These are phyloP conservation scores for Ricinus communis DNA, from an alignment of 345 rosid genomes.

Conservation along the genomic window DNA sequence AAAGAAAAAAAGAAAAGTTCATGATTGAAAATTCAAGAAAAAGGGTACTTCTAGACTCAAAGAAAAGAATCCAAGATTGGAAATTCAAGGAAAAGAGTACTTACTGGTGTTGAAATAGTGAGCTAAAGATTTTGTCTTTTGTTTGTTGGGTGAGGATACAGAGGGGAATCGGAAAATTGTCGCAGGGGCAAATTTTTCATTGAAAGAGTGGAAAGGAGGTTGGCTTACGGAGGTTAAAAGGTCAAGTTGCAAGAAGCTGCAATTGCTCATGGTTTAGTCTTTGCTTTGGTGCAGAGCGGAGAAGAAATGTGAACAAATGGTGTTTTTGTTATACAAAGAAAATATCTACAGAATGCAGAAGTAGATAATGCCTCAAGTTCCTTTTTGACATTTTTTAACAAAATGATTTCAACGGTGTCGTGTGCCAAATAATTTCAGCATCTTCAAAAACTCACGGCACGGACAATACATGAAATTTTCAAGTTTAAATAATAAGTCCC, in stretches of 20 bases:
- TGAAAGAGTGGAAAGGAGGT: constrained; percentile 27
- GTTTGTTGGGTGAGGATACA: constrained; percentile 21
- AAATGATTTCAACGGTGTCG: no score
- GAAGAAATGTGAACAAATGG: not conserved
- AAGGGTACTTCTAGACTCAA: constrained; percentile 29
- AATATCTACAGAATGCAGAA: not conserved
- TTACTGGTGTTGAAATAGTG: constrained; percentile 28
- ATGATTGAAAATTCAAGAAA: not conserved
- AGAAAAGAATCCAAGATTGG: no score
- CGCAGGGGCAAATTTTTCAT: constrained; percentile 24
- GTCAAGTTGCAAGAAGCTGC: constrained; percentile 17
- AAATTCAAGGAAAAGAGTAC: constrained; percentile 8
- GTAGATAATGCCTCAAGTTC: not conserved
- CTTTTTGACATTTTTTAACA: no score
- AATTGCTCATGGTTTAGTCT: constrained; percentile 18
- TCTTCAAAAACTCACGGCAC: no score
- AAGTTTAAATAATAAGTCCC: not conserved
- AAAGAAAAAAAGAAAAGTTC: constrained; percentile 1
- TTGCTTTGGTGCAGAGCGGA: not conserved
- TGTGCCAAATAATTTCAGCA: no score
- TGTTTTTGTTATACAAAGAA: no score
- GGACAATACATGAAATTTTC: no score
- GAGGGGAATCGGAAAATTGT: constrained; percentile 19
- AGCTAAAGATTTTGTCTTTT: constrained; percentile 12
- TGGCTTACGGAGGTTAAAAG: constrained; percentile 24